These are phyloP conservation scores for Neocatenulostroma microsporum DNA, from an alignment of 2,329 filamentous ascomycete genomes.

Conservation along the genomic window DNA sequence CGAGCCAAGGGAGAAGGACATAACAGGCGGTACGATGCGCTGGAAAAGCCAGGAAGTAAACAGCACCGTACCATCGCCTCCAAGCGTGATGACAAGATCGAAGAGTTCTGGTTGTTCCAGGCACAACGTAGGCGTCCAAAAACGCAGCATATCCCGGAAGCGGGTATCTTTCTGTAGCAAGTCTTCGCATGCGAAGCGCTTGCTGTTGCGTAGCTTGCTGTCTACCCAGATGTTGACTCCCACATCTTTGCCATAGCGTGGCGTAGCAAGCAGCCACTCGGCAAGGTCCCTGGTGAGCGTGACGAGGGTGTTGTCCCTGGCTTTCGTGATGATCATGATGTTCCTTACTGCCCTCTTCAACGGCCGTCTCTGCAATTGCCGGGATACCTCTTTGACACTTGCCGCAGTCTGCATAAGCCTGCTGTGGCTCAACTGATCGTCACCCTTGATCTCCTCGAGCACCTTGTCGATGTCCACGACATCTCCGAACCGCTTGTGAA, in stretches of 20 bases:
- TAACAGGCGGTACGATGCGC: slow-evolving; percentile 73
- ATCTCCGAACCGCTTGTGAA: slow-evolving; percentile 94
- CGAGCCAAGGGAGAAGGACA: slow-evolving; percentile 77
- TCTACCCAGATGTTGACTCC: slow-evolving; percentile 98
- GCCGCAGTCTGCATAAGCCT: slow-evolving; percentile 91
- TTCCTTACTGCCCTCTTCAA: slow-evolving; percentile 87
- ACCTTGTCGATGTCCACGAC: slow-evolving; percentile 93
- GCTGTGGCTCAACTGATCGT: slow-evolving; percentile 85
- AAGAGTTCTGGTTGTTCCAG: slow-evolving; percentile 92
- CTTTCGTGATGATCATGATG: slow-evolving; percentile 98
- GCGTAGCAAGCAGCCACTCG: slow-evolving; percentile 79
- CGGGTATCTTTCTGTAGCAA: slow-evolving; percentile 66
- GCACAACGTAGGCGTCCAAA: slow-evolving; percentile 95
- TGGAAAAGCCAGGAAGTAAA: slow-evolving; percentile 93
- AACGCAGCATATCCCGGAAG: slow-evolving; percentile 77
- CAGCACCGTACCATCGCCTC: slow-evolving; percentile 78
- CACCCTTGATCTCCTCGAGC: slow-evolving; percentile 83
- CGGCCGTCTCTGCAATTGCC: slow-evolving; percentile 61
- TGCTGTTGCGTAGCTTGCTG: slow-evolving; percentile 79
- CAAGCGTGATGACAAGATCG: slow-evolving; percentile 82
- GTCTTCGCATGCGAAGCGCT: slow-evolving; percentile 71
- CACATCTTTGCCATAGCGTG: slow-evolving; percentile 79
- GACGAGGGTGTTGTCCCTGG: slow-evolving; percentile 87
- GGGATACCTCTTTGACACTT: slow-evolving; percentile 76
- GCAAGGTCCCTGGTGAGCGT: slow-evolving; percentile 79